Evolutionary conservation across 441 rosid genomes (phyloP).

Genomic region (Breynia disticha): DNA sequence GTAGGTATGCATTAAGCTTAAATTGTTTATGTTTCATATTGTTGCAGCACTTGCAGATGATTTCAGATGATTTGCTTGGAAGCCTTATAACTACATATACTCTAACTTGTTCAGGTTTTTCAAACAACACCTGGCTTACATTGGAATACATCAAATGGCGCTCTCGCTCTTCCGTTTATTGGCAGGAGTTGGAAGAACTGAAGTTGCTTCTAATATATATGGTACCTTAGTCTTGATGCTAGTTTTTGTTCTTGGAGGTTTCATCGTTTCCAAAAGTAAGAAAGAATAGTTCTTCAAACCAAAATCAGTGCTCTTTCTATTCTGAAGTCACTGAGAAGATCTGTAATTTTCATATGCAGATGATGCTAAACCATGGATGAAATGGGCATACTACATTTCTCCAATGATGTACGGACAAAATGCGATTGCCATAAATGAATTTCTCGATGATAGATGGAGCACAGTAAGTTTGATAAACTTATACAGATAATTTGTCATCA

Average conservation of each 20-base stretch:
- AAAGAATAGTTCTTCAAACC: background rate
- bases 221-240: conserved; percentile 41
- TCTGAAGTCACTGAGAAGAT: background rate
- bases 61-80: conserved; percentile 38
- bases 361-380: conserved; percentile 60
- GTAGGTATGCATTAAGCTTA: too few species aligned
- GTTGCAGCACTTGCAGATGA: conserved; percentile 6
- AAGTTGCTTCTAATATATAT: conserved; percentile 41
- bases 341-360: conserved; percentile 26
- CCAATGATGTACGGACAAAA: conserved; percentile 95
- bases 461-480: conserved; percentile 33
- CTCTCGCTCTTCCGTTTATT: conserved; percentile 55
- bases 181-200: conserved; percentile 52
- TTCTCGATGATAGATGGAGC: conserved; percentile 71
- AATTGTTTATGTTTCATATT: background rate
- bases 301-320: background rate
- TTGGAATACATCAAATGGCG: conserved; percentile 50
- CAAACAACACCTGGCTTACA: conserved; percentile 42
- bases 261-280: conserved; percentile 44
- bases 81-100: conserved; percentile 9
- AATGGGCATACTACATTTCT: conserved; percentile 70
- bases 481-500: background rate
- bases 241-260: conserved; percentile 43
- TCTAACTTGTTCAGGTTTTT: conserved; percentile 36
- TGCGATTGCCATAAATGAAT: conserved; percentile 78